phyloP scores from a whole-genome alignment of 306 rosid genomes.

The Castanopsis chinensis region DNA sequence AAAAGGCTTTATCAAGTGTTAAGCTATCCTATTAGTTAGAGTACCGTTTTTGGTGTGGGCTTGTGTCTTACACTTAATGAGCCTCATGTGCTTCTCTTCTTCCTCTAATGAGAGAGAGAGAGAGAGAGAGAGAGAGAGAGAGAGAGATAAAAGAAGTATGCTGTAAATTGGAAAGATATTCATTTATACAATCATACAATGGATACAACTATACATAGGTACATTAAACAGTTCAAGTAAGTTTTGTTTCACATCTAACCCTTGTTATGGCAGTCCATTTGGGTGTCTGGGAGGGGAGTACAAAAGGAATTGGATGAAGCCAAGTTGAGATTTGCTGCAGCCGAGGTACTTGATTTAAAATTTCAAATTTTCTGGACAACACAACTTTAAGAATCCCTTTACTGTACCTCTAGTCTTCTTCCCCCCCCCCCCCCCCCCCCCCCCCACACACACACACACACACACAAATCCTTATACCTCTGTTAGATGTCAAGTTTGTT shows the following conservation, averaged over 20 bases:
- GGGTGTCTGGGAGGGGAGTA: slow-evolving; percentile 82
- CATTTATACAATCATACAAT: slow-evolving; percentile 1
- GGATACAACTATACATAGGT: not conserved
- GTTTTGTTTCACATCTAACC: slow-evolving; percentile 31
- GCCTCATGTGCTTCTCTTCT: not conserved
- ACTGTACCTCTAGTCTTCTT: not conserved
- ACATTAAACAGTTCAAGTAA: not conserved
- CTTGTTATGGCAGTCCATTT: slow-evolving; percentile 68
- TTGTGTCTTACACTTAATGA: not conserved
- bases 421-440: too few species aligned
- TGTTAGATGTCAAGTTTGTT: not conserved
- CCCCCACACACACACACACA: too few species aligned
- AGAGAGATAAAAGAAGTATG: not conserved
- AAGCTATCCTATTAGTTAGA: not conserved
- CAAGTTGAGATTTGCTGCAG: slow-evolving; percentile 86
- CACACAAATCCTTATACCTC: not conserved
- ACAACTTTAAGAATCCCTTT: not conserved
- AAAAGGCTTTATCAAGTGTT: not conserved
- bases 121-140: too few species aligned
- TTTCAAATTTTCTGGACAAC: not conserved
- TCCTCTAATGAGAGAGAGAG: not conserved
- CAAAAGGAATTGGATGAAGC: slow-evolving; percentile 92
- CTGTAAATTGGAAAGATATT: not conserved
- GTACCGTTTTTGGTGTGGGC: too few species aligned
- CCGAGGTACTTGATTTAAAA: slow-evolving; percentile 58